A percentile compares a stretch with the other conserved stretches of the same genome.
Conservation (phyloP, 208 protist species). For the Trypanosoma scelopori region DNA sequence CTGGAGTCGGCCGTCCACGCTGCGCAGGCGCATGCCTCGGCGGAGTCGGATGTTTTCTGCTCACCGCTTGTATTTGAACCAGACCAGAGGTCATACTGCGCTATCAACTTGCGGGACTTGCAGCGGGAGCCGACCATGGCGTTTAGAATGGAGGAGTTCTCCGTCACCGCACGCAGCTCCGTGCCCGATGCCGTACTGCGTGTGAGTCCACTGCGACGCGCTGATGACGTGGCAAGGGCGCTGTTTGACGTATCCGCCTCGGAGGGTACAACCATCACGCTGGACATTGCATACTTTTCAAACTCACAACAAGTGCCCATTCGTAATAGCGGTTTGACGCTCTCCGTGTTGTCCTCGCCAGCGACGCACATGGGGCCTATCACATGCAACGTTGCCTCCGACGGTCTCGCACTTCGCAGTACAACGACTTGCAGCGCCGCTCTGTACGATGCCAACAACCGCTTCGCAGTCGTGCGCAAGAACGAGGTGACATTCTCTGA, state of each 20-base stretch:
- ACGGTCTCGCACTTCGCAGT: constrained; percentile 35
- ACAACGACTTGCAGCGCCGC: constrained; percentile 32
- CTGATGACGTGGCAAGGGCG: constrained; percentile 37
- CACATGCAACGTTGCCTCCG: constrained; percentile 29
- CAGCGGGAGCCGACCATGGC: constrained; percentile 38
- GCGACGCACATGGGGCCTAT: constrained; percentile 35
- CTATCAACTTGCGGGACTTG: constrained; percentile 38
- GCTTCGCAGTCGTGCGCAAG: constrained; percentile 31
- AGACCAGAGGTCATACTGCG: constrained; percentile 28
- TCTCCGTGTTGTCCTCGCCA: constrained; percentile 38
- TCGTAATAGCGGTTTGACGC: constrained; percentile 36
- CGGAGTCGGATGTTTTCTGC: constrained; percentile 39
- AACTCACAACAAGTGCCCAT: constrained; percentile 18
- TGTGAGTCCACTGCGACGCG: constrained; percentile 25
- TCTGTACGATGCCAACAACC: constrained; percentile 33
- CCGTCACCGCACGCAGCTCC: constrained; percentile 26
- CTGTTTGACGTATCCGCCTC: constrained; percentile 38
- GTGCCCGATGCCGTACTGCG: constrained; percentile 25
- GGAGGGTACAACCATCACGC: constrained; percentile 29
- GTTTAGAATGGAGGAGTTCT: constrained; percentile 37
- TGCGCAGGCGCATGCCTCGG: constrained; percentile 20
- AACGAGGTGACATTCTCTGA: constrained; percentile 41
- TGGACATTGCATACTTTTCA: constrained; percentile 30
- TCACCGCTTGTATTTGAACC: constrained; percentile 32
- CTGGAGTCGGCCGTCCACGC: neutral